Base-by-base conservation (phyloP, 2,329 filamentous ascomycete species). In the Xylariales sp. region DNA sequence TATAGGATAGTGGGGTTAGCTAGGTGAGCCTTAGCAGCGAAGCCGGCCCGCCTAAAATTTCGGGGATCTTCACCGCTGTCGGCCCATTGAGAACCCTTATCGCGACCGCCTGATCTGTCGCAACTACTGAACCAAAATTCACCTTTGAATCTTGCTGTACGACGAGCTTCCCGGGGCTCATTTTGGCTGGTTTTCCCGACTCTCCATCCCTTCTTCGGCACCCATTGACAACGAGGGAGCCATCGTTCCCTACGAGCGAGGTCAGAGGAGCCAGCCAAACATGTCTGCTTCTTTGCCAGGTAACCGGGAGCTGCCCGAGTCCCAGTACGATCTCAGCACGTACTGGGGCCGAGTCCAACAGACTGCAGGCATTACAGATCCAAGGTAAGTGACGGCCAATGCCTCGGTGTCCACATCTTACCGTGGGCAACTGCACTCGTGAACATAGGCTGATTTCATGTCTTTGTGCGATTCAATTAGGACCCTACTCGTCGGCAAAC, bases 261-360 rank as follows among this genome's bases (percentile, higher is more conserved):
- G n/a, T n/a, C n/a, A n/a, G n/a, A n/a, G n/a, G n/a, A 25, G 8
- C 23, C 8, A 25, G 23, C 23, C 29, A 37, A 58, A 41, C 38
- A 84, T 85, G 81, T 84, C 81, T 40, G 70, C 80, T 42, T 83
- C 81, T 17, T 62, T 84, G 21, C 78, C 79, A 33, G 81, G 81
- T 42, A 66, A 66, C 53, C 85, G 91, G 62, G 88, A 95, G 63
- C 75, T 96, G 48, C 93, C 93, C 44, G 80, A 82, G 40, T 98
- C 93, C 38, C 88, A 89, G 64, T 91, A 94, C 76, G 88, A 98
- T 60, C 74, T 98, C 55, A 79, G 66, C 59, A 96, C 90, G 32
- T 98, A 98, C 69, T 93, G 87, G 87, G 93, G 93, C 48, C 83
- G 93, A 42, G 93, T 97, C 56, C 80, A 78, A 66, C 91, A 98